Conservation (phyloP, 2,329 filamentous ascomycete species). For the Colletotrichum incanum region DNA sequence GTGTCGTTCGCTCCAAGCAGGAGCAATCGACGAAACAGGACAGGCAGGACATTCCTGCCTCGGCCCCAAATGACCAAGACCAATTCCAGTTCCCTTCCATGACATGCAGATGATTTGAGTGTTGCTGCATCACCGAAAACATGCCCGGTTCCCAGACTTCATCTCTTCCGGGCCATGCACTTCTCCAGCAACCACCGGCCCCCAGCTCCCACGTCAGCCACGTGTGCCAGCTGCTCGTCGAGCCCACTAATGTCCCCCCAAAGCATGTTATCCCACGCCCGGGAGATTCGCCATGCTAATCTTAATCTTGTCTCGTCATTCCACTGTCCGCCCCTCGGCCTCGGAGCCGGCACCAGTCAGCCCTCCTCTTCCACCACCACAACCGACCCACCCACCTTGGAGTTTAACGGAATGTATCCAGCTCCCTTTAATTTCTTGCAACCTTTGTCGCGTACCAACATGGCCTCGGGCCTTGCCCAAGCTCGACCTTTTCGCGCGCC, state of each 20-base stretch:
- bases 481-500: neutral
- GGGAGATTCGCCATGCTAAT: constrained; percentile 12
- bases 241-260: neutral
- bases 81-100: constrained; percentile 4
- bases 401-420: neutral
- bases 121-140: constrained; percentile 11
- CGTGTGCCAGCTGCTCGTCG: constrained; percentile 14
- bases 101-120: constrained; percentile 10
- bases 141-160: neutral
- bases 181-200: neutral
- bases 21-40: neutral
- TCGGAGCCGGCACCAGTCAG: too few species aligned
- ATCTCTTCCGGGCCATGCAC: neutral
- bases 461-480: neutral
- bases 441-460: constrained; percentile 2
- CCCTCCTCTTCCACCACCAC: too few species aligned
- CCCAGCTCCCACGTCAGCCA: constrained; percentile 9
- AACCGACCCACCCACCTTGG: neutral
- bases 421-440: neutral
- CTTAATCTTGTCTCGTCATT: neutral
- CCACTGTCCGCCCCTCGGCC: neutral
- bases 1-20: neutral
- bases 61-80: neutral
- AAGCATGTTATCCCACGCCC: constrained; percentile 7
- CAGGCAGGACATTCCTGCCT: neutral